Evolutionary conservation across 495 filamentous ascomycete genomes (phyloP).

Genomic region (Penicillium canariense): DNA sequence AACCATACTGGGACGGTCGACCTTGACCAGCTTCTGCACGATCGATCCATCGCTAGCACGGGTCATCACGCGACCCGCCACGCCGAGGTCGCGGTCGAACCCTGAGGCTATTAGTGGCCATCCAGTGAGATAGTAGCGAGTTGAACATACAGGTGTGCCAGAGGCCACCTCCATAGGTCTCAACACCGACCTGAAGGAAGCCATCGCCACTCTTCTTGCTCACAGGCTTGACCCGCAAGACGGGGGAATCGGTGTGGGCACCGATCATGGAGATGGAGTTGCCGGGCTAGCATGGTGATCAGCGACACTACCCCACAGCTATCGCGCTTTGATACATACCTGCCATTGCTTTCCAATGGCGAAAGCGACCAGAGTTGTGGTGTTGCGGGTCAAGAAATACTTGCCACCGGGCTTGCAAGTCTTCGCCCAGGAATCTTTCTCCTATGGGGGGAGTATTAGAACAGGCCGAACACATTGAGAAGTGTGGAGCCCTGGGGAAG

Average conservation of each 20-base stretch:
- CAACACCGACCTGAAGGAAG: constrained; percentile 94
- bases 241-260: constrained; percentile 93
- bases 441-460: constrained; percentile 42
- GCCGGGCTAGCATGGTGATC: constrained; percentile 56
- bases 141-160: constrained; percentile 57
- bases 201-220: constrained; percentile 84
- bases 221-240: constrained; percentile 86
- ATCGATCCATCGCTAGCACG: constrained; percentile 70
- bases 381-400: constrained; percentile 95
- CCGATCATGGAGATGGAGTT: constrained; percentile 95
- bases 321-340: constrained; percentile 33
- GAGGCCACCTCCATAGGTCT: constrained; percentile 89
- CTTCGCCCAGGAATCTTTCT: constrained; percentile 84
- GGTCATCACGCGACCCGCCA: constrained; percentile 86
- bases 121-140: neutral
- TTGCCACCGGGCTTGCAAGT: constrained; percentile 82
- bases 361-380: constrained; percentile 91
- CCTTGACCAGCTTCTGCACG: constrained; percentile 81
- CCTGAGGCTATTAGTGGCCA: constrained; percentile 37
- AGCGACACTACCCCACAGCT: neutral
- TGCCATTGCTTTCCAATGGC: constrained; percentile 90
- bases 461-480: neutral
- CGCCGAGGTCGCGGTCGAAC: constrained; percentile 93
- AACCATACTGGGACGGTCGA: constrained; percentile 72
- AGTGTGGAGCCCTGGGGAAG: neutral